These are phyloP conservation scores for Centaurea solstitialis DNA, from an alignment of 129 eudicot species.

Conservation along the genomic window DNA sequence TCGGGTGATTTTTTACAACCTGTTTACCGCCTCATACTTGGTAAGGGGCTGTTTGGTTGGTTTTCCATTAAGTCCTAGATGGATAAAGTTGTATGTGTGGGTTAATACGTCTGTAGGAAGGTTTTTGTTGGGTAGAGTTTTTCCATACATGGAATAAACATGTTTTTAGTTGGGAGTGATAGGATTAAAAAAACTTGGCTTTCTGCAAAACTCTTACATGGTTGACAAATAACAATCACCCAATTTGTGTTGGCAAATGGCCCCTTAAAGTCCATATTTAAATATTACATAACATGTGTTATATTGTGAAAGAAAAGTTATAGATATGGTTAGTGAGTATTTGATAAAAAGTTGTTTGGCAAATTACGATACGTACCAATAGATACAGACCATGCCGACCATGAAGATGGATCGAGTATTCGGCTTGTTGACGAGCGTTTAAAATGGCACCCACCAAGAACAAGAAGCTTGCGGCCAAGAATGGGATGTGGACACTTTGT, in stretches of 20 bases:
- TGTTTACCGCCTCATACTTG: background rate
- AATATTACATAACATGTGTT: background rate
- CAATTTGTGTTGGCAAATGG: background rate
- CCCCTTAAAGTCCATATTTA: background rate
- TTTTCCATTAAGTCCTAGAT: no score
- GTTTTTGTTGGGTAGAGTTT: no score
- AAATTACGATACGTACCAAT: slow-evolving; percentile 39
- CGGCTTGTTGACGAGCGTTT: slow-evolving; percentile 46
- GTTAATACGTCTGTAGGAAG: no score
- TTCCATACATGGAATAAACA: no score
- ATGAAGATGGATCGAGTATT: slow-evolving; percentile 2
- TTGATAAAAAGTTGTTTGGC: background rate
- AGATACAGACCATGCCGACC: slow-evolving; percentile 51
- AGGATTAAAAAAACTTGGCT: no score
- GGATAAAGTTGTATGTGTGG: no score
- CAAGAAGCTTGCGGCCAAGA: slow-evolving; percentile 73
- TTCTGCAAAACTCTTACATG: no score
- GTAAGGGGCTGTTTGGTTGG: no score
- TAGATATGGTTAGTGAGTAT: background rate
- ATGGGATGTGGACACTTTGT: slow-evolving; percentile 74
- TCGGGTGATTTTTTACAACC: background rate
- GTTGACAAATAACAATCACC: no score
- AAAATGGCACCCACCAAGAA: slow-evolving; percentile 66
- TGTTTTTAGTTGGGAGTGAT: no score
- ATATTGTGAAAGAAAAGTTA: background rate